Conservation (phyloP, 176 grass and related monocot species). For the Carex scoparia region DNA sequence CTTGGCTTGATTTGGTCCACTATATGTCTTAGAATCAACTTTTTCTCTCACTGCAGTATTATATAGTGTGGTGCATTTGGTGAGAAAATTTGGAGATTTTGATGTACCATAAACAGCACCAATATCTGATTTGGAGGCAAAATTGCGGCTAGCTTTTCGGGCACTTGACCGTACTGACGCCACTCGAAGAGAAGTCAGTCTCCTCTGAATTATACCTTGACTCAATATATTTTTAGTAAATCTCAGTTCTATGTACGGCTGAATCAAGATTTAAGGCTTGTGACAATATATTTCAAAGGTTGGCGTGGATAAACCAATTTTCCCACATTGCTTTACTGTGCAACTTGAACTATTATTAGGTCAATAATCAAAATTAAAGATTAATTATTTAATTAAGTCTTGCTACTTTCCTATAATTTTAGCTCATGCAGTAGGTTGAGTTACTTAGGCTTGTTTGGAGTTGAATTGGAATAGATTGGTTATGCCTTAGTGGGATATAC, state of each 20-base stretch:
- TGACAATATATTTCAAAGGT: background rate
- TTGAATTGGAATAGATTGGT: background rate
- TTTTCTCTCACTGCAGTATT: conserved; percentile 14
- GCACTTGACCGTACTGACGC: conserved; percentile 17
- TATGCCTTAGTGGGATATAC: background rate
- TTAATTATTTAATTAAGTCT: background rate
- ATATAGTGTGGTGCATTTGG: conserved; percentile 21
- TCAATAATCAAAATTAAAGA: background rate
- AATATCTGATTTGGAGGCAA: background rate
- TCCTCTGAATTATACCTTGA: conserved; percentile 25
- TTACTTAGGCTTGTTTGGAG: background rate
- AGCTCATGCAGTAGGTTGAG: background rate
- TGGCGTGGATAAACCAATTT: background rate
- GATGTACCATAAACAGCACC: background rate
- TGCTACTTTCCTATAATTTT: background rate
- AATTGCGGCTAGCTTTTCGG: conserved; percentile 10
- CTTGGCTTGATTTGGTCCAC: conserved; percentile 37
- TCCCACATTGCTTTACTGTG: background rate
- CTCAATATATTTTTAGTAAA: background rate
- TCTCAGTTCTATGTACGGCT: background rate
- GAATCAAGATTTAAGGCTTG: background rate
- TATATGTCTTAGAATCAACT: conserved; percentile 35
- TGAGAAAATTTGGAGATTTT: conserved; percentile 7
- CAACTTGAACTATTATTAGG: background rate
- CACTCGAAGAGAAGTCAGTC: conserved; percentile 18